Base-by-base conservation (phyloP, 371 early-diverging fungal genomes). In the Nematocida parisii region DNA sequence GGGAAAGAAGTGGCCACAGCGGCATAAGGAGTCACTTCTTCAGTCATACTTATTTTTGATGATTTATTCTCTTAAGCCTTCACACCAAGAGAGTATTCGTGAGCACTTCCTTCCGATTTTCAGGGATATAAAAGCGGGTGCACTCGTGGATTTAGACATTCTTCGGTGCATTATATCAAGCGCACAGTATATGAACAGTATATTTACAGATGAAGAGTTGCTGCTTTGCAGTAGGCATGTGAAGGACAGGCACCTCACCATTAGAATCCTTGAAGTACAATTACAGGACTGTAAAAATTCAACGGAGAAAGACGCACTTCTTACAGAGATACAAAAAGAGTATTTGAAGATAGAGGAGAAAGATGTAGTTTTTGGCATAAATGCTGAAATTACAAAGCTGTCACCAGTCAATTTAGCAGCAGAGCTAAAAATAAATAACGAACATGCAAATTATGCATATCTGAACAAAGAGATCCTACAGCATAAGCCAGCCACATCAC, bases 361-460 rank as follows among this genome's bases (percentile, higher is more conserved):
- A 60, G 80, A 77, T 5, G 61, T 42, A 33, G 80, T 77, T 5
- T 67, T 77, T 67, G 80, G 80, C 0, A 77, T 77, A 18, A 77
- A 77, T 60, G 70, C 80, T 9, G 47, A 27, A 7, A 77, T 77
- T 33, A 15, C 27, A n/a, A 67, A 58, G 39, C 80, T 77, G 42
- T 60, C 70, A 18, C 80, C 80, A 2, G 47, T 55, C 1, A 77
- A 77, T 52, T 22, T 77, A 1, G 80, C 80, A 68, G 80, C 80
- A 40, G 80, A 77, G 33, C 22, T 67, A 15, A 45, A 56, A 33
- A 77, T 77, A 66, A 77, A 71, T 47, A 71, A 77, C 57, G 80
- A 77, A 27, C 71, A 77, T 27, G 68, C 68, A 27, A 66, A 66
- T n/a, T 52, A 67, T 18, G 20, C 18, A 3, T 77, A 77, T 46